Base-by-base conservation (phyloP, 23 red algal genomes). In the Gracilaria domingensis region DNA sequence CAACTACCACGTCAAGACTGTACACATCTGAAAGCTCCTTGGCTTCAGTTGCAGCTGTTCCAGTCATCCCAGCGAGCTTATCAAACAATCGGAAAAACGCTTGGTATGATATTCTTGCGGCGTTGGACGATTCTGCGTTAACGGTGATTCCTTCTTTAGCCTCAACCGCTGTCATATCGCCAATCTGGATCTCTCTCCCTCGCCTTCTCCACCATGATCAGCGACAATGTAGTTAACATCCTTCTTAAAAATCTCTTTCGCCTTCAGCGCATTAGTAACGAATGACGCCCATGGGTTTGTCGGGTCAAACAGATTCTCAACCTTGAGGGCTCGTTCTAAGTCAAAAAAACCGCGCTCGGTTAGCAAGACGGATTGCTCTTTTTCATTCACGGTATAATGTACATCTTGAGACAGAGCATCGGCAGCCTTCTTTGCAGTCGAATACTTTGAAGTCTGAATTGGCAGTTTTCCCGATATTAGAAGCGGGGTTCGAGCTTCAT, bases 401-500 rank as follows among this genome's bases (percentile, higher is more conserved):
- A 86, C 53, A 64, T 74, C 84, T 37, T 42, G 49, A 26, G 58
- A 38, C 26, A 99, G 92, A 18, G 78, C 66, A 58, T 80, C 65
- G 34, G 88, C 94, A 40, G 95, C 80, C 38, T 94, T 34, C 21
- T 91, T 76, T 40, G 97, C 97, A 66, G 57, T 89, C 13, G 61
- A 75, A 61, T 99, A 99, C 62, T 96, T 96, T 23, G 65, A 81
- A 17, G 89, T 83, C 9, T 80, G 78, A 48, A 80, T 72, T 5
- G 92, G 74, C 17, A 86, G 65, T 33, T 66, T 85, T 33, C 92
- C 90, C 37, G 97, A 96, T 66, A 99, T 99, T 64, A 99, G 94
- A 29, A 99, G 82, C 23, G 97, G 97, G 8, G 97, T 99, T 66
- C 97, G 90, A 39, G 97, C 97, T 66, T 99, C 97, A 71, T 99